Base-by-base conservation (phyloP, 169 alveolate species). In the Plasmodium sp. region DNA sequence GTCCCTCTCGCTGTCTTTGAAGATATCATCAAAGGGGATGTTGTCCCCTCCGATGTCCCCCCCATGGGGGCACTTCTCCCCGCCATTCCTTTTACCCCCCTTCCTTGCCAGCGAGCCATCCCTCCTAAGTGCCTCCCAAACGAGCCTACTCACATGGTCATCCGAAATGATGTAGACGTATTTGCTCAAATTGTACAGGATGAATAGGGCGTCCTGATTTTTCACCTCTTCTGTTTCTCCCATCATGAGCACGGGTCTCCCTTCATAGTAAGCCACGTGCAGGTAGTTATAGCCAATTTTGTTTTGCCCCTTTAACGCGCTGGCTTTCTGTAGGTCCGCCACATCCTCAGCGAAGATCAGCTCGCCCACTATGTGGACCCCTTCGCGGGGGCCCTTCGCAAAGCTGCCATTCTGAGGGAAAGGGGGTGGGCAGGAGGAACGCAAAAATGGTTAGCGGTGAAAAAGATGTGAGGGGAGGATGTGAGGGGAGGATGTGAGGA, bases 61-160 rank as follows among this genome's bases (percentile, higher is more conserved):
- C 43, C 31, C 56, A 3, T 0, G 39, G 31, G 1, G 14, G 51
- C 31, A 74, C 54, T 33, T 18, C 14, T 36, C 41, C 33, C 22
- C n/a, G 58, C 4, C 43, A 12, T 39, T 18, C 41, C 79, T n/a
- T 18, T 79, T 58, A 18, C 34, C 41, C 16, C 10, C n/a, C 45
- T 12, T 12, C 16, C 43, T 62, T 34, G 3, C 39, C 18, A 5
- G n/a, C 43, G 41, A 10, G 6, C 34, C 48, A 14, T 58, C 39
- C 58, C 48, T 77, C 12, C 73, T 62, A 18, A 79, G 81, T 10
- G 94, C 94, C n/a, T 88, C 82, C 31, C 72, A 18, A 41, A 80
- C 82, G 41, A 88, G 73, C 5, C 5, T 79, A 48, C 51, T 79
- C 72, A 88, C 94, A 56, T 88, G 94, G 36, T 88, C 94, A 39